Base-by-base conservation (phyloP, 176 grass and related monocot genomes). In the Paspalum notatum region DNA sequence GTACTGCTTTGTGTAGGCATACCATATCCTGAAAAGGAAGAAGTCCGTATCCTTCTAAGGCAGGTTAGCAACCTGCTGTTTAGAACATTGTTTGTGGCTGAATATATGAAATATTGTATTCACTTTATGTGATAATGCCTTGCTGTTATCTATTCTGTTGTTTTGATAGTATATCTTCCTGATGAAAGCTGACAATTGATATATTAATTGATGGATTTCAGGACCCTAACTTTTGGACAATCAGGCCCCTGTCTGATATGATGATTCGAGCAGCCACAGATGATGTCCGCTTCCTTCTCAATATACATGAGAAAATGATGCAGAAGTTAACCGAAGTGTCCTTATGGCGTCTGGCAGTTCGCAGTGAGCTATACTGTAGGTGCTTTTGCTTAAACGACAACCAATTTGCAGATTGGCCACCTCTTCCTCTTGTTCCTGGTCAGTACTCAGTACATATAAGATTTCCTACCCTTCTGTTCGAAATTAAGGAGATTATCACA, bases 21-120 rank as follows among this genome's bases (percentile, higher is more conserved):
- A 71, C 83, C 86, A 44, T 98, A 98, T 81, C 88, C 92, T 89
- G 96, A 98, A 89, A 98, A 98, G 84, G 96, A 95, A 90, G 96
- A 98, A 93, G 88, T 98, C 53, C 90, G 90, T 73, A 83, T 79
- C 63, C 92, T 89, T 80, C 86, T 98, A 83, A 93, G 90, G 84
- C 86, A 98, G 92, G 96, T 95, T 87, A 89, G 92, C 75, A 10
- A 78, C 77, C 56, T 80, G 68, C 52, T 76, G 37, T 53, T 64
- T 58, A 44, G 18, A 85, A 48, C 57, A 41, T 76, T 62, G 66
- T 56, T 56, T 52, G 5, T 48, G 80, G 24, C 64, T 64, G 22
- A 32, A 32, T 32, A 70, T 82, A 22, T 82, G 44, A 64, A 87
- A 60, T 45, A 54, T 84, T 65, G 27, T 86, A 66, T 72, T 79